A percentile compares a stretch with the other conserved stretches of the same genome.
phyloP scores from a whole-genome alignment of 2,329 filamentous ascomycete genomes.

The Rhinocladiella mackenziei region DNA sequence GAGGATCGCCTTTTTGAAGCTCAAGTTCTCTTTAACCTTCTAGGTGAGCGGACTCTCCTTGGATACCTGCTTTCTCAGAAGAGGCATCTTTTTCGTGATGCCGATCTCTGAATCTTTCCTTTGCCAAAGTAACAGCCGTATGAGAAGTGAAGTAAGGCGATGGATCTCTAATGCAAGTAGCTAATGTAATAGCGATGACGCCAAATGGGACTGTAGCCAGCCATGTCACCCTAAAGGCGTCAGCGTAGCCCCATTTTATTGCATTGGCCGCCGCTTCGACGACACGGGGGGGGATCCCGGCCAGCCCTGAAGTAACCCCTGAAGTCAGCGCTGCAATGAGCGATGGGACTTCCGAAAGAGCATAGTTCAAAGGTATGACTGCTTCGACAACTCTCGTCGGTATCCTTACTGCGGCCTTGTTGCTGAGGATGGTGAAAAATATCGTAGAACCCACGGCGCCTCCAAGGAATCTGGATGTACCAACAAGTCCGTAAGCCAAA shows the following conservation, averaged over 20 bases:
- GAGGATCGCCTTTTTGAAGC: no score
- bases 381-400: conserved; percentile 27
- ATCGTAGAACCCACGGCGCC: conserved; percentile 28
- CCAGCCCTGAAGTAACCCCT: conserved; percentile 30
- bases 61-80: no score
- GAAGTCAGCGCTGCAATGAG: conserved; percentile 36
- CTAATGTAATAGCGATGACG: conserved; percentile 4
- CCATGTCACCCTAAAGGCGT: conserved; percentile 44
- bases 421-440: conserved; percentile 27
- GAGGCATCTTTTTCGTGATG: no score
- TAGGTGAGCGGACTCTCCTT: no score
- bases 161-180: neutral
- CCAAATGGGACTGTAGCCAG: conserved; percentile 23
- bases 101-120: conserved; percentile 2
- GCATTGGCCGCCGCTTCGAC: conserved; percentile 35
- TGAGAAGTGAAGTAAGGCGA: conserved; percentile 12
- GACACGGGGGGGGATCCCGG: conserved; percentile 34
- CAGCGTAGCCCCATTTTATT: conserved; percentile 40
- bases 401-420: neutral
- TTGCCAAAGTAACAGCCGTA: conserved; percentile 5
- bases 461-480: conserved; percentile 23
- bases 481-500: conserved; percentile 27
- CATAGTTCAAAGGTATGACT: conserved; percentile 38
- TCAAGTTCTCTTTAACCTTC: no score
- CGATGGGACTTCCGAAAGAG: conserved; percentile 32